phyloP scores from a whole-genome alignment of 306 rosid species.

The Purshia tridentata region DNA sequence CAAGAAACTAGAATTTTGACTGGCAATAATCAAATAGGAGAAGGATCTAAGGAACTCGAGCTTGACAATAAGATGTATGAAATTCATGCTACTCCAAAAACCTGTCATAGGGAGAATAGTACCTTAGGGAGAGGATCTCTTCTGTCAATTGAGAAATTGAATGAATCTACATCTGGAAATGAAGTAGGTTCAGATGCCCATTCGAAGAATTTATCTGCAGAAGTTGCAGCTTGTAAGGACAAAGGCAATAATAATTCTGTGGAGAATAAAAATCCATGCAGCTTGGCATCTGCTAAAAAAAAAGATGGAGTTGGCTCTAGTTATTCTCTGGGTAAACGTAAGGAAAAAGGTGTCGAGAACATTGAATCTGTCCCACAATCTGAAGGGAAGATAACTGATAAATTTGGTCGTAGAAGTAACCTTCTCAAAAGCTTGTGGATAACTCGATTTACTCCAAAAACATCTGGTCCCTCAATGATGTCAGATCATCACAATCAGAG shows the following conservation, averaged over 20 bases:
- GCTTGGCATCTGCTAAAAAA: conserved; percentile 27
- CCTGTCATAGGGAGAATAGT: conserved; percentile 39
- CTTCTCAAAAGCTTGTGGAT: conserved; percentile 62
- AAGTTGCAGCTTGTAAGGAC: conserved; percentile 39
- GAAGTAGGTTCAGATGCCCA: conserved; percentile 35
- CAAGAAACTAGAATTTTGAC: conserved; percentile 31
- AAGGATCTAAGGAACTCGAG: conserved; percentile 44
- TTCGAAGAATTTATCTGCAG: conserved; percentile 36
- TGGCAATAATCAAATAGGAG: conserved; percentile 38
- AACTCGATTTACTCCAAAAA: conserved; percentile 60
- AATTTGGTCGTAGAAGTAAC: conserved; percentile 30
- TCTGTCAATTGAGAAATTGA: conserved; percentile 31
- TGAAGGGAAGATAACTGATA: conserved; percentile 38
- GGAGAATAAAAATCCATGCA: conserved; percentile 30
- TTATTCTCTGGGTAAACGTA: conserved; percentile 45
- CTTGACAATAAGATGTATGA: conserved; percentile 1
- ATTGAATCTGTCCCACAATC: conserved; percentile 32
- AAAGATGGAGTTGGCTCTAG: conserved; percentile 39
- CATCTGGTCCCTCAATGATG: conserved; percentile 27
- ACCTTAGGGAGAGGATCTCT: conserved; percentile 23
- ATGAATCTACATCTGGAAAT: conserved; percentile 36
- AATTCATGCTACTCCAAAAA: conserved; percentile 42
- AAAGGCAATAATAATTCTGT: conserved; percentile 28
- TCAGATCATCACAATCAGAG: conserved; percentile 29
- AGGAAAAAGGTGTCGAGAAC: conserved; percentile 36